A percentile compares a stretch with the other conserved stretches of the same genome.
Conservation (phyloP, 345 rosid species). For the Mangifera indica region DNA sequence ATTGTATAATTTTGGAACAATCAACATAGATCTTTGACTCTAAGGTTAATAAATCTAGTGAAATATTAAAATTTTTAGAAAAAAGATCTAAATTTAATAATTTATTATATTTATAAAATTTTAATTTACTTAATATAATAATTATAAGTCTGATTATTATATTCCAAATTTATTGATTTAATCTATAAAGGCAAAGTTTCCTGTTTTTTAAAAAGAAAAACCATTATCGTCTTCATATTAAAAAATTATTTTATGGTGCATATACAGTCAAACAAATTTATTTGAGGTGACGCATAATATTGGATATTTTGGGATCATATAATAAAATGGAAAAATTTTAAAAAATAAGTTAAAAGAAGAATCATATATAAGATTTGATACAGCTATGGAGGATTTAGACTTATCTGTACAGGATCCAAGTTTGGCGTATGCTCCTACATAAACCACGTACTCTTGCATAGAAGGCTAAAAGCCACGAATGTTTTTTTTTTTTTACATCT, state of each 20-base stretch:
- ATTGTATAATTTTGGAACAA: not conserved
- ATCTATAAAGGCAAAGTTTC: too few relatives aligned
- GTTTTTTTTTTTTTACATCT: too few relatives aligned
- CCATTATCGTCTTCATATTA: not conserved
- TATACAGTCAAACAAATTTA: not conserved
- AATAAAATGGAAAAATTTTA: not conserved
- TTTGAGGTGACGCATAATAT: not conserved
- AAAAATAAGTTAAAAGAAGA: not conserved
- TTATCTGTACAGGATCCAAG: not conserved
- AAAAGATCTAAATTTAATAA: too few relatives aligned
- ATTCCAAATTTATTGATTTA: too few relatives aligned
- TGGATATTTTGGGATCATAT: slow-evolving; percentile 11
- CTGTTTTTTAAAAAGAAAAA: too few relatives aligned
- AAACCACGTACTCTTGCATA: not conserved
- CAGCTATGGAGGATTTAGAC: not conserved
- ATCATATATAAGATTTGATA: not conserved
- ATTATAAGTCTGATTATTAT: too few relatives aligned
- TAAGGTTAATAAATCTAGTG: too few relatives aligned
- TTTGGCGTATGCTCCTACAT: not conserved
- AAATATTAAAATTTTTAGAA: too few relatives aligned
- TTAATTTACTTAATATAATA: too few relatives aligned
- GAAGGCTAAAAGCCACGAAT: too few relatives aligned
- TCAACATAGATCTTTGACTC: not conserved
- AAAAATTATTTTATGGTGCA: too few relatives aligned
- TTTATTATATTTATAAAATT: too few relatives aligned